Percentiles rank a stretch among this genome's conserved stretches.
Conservation (phyloP, 331 rosid genomes). For the Quercus phellos region DNA sequence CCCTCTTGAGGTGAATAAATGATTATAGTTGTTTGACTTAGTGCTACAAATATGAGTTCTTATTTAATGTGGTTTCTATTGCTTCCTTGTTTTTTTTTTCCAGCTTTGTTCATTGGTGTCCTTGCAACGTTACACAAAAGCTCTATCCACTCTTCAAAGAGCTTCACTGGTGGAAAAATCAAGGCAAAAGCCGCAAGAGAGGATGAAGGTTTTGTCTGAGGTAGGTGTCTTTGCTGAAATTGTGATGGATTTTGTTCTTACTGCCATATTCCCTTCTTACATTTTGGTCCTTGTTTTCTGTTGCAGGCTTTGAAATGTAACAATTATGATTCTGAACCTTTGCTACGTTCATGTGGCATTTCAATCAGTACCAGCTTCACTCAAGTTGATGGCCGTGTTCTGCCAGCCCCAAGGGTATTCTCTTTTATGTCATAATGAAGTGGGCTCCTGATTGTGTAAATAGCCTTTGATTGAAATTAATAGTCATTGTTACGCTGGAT, state of each 20-base stretch:
- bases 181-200: slow-evolving; percentile 84
- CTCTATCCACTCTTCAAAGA: slow-evolving; percentile 72
- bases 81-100: background rate
- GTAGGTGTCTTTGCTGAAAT: slow-evolving; percentile 30
- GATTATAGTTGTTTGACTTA: background rate
- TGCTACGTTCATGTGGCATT: slow-evolving; percentile 68
- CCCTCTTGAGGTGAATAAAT: slow-evolving; percentile 73
- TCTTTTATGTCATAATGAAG: background rate
- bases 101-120: slow-evolving; percentile 81
- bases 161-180: slow-evolving; percentile 83
- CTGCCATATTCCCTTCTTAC: background rate
- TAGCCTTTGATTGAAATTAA: background rate
- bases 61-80: background rate
- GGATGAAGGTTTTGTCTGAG: slow-evolving; percentile 65
- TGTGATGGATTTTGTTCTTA: background rate
- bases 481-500: background rate
- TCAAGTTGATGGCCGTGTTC: slow-evolving; percentile 84
- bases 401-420: slow-evolving; percentile 77
- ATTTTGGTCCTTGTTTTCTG: background rate
- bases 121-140: slow-evolving; percentile 77
- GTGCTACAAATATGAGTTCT: background rate
- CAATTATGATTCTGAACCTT: slow-evolving; percentile 67
- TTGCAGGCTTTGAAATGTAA: slow-evolving; percentile 61
- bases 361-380: slow-evolving; percentile 44
- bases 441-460: background rate